Evolutionary conservation across 768 basidiomycete species (phyloP).

Genomic region (Pleurotus pulmonarius): DNA sequence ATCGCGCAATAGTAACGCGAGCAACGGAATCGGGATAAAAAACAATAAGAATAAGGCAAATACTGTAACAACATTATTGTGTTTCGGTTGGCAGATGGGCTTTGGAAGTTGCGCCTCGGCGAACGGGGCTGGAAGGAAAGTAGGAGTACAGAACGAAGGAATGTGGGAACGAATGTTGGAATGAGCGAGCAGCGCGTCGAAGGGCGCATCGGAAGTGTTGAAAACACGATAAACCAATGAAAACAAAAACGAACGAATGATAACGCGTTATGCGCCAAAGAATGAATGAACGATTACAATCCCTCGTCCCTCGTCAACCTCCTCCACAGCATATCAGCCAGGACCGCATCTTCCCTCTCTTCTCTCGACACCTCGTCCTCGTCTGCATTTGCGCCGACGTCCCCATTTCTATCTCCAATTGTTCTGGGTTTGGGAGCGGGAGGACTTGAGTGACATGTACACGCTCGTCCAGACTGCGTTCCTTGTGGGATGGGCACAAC

Average conservation of each 20-base stretch:
- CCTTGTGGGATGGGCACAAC: not conserved
- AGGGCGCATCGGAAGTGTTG: not conserved
- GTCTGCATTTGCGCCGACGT: not conserved
- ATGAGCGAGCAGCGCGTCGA: no score
- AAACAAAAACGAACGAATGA: not conserved
- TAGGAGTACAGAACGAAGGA: no score
- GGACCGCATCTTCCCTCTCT: not conserved
- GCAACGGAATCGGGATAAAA: no score
- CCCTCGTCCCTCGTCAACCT: slow-evolving; percentile 4
- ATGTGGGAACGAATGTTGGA: no score
- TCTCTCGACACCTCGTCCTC: not conserved
- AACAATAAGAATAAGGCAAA: no score
- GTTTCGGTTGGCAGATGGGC: no score
- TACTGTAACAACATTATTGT: no score
- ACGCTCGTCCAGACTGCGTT: no score
- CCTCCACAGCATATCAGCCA: slow-evolving; percentile 5
- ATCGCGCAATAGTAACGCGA: no score
- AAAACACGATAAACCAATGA: not conserved
- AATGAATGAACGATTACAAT: not conserved
- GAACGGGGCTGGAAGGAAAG: no score
- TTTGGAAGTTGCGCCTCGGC: no score
- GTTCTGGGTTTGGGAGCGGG: not conserved
- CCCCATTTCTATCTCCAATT: not conserved
- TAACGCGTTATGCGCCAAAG: not conserved
- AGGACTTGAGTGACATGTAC: no score